Evolutionary conservation across 352 stramenopile genomes (phyloP).

Genomic region (Nothophytophthora sp.): DNA sequence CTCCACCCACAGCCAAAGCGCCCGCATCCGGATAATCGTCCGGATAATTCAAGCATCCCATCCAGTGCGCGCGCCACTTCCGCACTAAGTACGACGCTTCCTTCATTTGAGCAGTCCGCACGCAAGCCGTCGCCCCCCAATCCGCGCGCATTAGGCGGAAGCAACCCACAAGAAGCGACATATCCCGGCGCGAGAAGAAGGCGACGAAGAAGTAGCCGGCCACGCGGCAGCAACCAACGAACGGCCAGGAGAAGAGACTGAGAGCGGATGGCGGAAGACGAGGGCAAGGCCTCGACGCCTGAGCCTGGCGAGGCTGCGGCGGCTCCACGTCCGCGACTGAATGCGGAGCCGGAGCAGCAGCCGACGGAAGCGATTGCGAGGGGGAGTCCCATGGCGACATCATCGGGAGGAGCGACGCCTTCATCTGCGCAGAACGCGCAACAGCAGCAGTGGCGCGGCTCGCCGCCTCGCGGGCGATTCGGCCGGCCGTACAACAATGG

Average conservation of each 20-base stretch:
- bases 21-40: no score
- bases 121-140: background rate
- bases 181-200: background rate
- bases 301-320: conserved; percentile 20
- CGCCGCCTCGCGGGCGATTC: conserved; percentile 23
- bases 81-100: no score
- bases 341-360: conserved; percentile 17
- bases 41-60: background rate
- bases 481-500: conserved; percentile 15
- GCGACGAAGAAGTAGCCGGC: background rate
- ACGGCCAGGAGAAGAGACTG: background rate
- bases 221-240: background rate
- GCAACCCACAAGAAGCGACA: background rate
- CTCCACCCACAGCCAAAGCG: no score
- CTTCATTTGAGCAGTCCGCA: background rate
- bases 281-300: conserved; percentile 22
- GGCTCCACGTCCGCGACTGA: conserved; percentile 21
- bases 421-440: conserved; percentile 10
- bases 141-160: background rate
- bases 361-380: conserved; percentile 11
- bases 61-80: no score
- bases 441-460: conserved; percentile 20
- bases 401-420: conserved; percentile 2
- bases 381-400: conserved; percentile 12
- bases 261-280: conserved; percentile 23